Evolutionary conservation across 495 filamentous ascomycete species (phyloP), one percentile per base, ranked within the genome.

Genomic region (Endocarpon pusillum): DNA sequence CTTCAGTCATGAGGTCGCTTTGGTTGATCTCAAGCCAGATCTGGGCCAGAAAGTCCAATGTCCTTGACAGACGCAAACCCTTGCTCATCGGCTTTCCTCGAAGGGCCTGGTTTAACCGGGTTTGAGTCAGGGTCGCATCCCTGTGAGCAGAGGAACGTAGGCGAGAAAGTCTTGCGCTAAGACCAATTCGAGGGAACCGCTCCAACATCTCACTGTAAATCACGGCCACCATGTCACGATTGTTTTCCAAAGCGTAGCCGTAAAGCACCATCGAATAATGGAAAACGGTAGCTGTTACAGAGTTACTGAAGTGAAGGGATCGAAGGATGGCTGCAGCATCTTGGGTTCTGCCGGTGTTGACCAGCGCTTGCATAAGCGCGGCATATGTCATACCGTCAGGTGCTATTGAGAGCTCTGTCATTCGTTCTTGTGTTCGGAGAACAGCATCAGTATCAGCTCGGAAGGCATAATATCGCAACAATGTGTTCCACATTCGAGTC

Each of bases 201-300:
- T 53, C 35, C 29, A 54, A 20, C 60, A 81, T 75, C 27, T 62
- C 54, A 9, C 55, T 45, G 26, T 70, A 65, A 15, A 73, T 51
- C 25, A 55, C 42, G 34, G 70, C 61, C 5, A 71, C 67, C 49
- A 62, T 67, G 9, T 53, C 49, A 24, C 58, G 55, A 22, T 73
- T 58, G 23, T 60, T 51, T 23, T 49, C 52, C 21, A 44, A 54
- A 28, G 77, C 46, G 41, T 69, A 81, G 3, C 73, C 80, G 18
- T 66, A 61, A 58, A 89, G 72, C 18, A 87, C 52, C 3, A 83
- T 67, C n/a, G 73, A 64, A 48, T 82, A 91, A 48, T 94, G 83
- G 8, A 77, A 62, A 9, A 68, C 60, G 0, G 68, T 75, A 2
- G 71, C 64, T 32, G 65, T 55, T 17, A 85, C 58, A 4, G 64